A percentile compares a stretch with the other conserved stretches of the same genome.
phyloP scores from a whole-genome alignment of 441 rosid species.

The Kokia cookei region DNA sequence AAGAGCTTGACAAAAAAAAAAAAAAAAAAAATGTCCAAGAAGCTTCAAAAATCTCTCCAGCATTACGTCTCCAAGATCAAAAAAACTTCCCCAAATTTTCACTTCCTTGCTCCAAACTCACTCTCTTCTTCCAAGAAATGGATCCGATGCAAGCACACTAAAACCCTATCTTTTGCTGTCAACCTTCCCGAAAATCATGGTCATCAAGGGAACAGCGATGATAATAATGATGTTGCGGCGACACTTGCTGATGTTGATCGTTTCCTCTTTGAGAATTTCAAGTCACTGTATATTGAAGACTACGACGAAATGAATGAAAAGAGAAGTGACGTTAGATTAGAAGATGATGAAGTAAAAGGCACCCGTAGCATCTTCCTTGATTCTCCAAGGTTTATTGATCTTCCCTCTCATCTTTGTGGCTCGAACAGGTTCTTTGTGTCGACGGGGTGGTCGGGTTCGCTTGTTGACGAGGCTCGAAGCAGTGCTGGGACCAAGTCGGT shows the following conservation, averaged over 20 bases:
- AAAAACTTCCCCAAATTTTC: conserved; percentile 30
- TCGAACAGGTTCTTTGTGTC: conserved; percentile 42
- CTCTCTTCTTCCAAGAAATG: conserved; percentile 39
- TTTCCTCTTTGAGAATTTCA: conserved; percentile 77
- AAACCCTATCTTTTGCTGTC: conserved; percentile 51
- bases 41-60: conserved; percentile 52
- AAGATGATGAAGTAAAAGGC: conserved; percentile 3
- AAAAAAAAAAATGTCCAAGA: conserved; percentile 39
- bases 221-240: conserved; percentile 26
- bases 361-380: conserved; percentile 24
- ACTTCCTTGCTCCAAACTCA: conserved; percentile 18
- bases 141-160: conserved; percentile 59
- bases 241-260: conserved; percentile 77
- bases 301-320: conserved; percentile 12
- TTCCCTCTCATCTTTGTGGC: conserved; percentile 19
- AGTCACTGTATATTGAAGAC: conserved; percentile 44
- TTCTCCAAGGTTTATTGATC: conserved; percentile 32
- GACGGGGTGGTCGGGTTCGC: conserved; percentile 33
- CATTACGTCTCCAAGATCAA: conserved; percentile 59
- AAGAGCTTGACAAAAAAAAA: background rate
- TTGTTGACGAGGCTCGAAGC: conserved; percentile 37
- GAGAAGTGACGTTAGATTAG: background rate
- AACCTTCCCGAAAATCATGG: conserved; percentile 3
- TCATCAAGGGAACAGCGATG: background rate
- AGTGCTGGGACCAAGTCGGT: conserved; percentile 19